Evolutionary conservation across 2,329 filamentous ascomycete genomes (phyloP).

Genomic region (Samsoniella hepiali): DNA sequence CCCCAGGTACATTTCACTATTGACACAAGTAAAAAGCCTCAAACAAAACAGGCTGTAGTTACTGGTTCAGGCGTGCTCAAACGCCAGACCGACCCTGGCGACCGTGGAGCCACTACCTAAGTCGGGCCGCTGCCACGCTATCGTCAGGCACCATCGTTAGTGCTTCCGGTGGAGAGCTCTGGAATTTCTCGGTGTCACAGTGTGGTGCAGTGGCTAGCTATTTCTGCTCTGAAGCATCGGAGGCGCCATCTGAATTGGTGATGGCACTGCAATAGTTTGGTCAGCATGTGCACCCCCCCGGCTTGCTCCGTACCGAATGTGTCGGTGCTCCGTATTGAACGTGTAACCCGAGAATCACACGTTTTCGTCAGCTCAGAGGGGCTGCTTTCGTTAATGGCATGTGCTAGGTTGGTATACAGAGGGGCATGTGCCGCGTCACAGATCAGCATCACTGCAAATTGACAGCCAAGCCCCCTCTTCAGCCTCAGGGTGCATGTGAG

Average conservation of each 20-base stretch:
- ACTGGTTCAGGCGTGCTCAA: neutral
- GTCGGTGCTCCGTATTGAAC: neutral
- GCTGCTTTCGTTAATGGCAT: neutral
- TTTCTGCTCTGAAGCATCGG: neutral
- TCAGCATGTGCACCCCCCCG: neutral
- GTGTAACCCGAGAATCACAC: neutral
- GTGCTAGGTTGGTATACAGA: neutral
- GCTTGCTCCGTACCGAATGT: neutral
- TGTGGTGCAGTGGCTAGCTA: neutral
- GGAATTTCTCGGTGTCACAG: conserved; percentile 1
- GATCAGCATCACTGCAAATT: neutral
- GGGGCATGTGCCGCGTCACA: conserved; percentile 1
- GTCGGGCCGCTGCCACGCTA: conserved; percentile 18
- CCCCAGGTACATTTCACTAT: neutral
- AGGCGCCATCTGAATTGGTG: neutral
- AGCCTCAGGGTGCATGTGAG: conserved; percentile 8
- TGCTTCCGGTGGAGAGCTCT: neutral
- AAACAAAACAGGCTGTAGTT: neutral
- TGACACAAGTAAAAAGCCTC: conserved; percentile 1
- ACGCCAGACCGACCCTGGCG: neutral
- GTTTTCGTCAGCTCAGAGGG: neutral
- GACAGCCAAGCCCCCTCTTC: neutral
- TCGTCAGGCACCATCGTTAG: conserved; percentile 15
- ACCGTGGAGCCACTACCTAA: conserved; percentile 16
- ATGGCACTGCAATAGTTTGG: neutral